Evolutionary conservation across 345 rosid genomes (phyloP), one percentile per base, ranked within the genome.

Genomic region (Jatropha curcas): DNA sequence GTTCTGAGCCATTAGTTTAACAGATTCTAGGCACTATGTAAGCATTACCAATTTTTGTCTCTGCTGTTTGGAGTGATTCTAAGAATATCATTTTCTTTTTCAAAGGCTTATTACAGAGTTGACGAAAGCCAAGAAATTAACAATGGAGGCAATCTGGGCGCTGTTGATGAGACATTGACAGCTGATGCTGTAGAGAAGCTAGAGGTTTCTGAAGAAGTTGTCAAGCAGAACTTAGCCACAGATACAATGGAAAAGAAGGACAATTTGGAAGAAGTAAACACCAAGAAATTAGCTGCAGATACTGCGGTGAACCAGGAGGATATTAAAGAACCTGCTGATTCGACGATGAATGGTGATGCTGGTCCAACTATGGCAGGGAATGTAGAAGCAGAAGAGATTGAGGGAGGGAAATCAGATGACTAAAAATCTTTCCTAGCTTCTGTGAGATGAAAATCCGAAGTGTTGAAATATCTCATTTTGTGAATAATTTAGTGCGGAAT

Each of bases 21-120:
- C 0, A 3, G 17, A 5, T 7, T 27, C 12, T 50, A 4, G 31
- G 31, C 62, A 37, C 22, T 63, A 41, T 11, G 4, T 56, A 25
- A 56, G 5, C 41, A 59, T 1, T 14, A 35, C n/a, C n/a, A n/a
- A n/a, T n/a, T n/a, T n/a, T 48, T 48, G 8, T 48, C 17, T 16
- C 19, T 4, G 11, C 31, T 66, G 22, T 46, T 39, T 58, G 52
- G 33, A 48, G 45, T 55, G 70, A 73, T 53, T 13, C 50, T 25
- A 37, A 61, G 3, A n/a, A 37, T 19, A 11, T 16, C n/a, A 35
- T 9, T 33, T 24, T 31, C n/a, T 5, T 76, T 46, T 57, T 48
- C 16, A 11, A 82, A 88, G 92, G 92, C 79, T 68, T 90, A 90
- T 71, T 79, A 77, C 68, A 80, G 85, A 73, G 90, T 83, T 24